These are phyloP conservation scores for Phialophora expanda DNA, from an alignment of 2,329 filamentous ascomycete genomes.

Conservation along the genomic window DNA sequence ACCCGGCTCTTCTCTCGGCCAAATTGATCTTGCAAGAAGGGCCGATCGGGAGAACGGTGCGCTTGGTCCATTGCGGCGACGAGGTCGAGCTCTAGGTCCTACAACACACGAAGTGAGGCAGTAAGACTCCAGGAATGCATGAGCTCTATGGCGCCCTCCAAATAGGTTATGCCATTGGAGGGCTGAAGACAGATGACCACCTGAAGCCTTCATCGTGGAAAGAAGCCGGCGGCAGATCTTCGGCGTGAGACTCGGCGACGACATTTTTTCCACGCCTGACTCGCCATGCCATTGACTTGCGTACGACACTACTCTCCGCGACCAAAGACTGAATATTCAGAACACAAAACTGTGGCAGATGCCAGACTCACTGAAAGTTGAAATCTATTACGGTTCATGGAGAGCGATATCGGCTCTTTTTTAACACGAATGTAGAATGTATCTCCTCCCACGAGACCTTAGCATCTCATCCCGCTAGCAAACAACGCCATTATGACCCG, in stretches of 20 bases:
- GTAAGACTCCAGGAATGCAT: background rate
- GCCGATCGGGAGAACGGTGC: constrained; percentile 17
- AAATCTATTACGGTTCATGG: constrained; percentile 19
- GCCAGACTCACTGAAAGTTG: background rate
- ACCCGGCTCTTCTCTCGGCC: constrained; percentile 27
- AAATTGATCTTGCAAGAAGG: constrained; percentile 15
- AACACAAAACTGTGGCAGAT: background rate
- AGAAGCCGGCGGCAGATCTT: background rate
- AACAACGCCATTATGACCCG: constrained; percentile 7
- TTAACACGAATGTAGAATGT: constrained; percentile 13
- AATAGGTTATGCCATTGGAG: background rate
- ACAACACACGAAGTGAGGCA: background rate
- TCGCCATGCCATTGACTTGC: background rate
- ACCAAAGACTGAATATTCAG: background rate
- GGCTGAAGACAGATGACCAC: background rate
- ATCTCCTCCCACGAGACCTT: background rate
- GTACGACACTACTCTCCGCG: too few species aligned
- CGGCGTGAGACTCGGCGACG: background rate
- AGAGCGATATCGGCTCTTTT: constrained; percentile 4
- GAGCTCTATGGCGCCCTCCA: background rate
- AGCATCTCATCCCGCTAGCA: constrained; percentile 3
- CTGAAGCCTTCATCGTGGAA: background rate
- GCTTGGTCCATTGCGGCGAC: background rate
- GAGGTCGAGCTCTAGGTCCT: background rate
- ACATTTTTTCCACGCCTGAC: too few species aligned